Conservation (phyloP, 352 stramenopile species). For the Phytopythium mirpurense region DNA sequence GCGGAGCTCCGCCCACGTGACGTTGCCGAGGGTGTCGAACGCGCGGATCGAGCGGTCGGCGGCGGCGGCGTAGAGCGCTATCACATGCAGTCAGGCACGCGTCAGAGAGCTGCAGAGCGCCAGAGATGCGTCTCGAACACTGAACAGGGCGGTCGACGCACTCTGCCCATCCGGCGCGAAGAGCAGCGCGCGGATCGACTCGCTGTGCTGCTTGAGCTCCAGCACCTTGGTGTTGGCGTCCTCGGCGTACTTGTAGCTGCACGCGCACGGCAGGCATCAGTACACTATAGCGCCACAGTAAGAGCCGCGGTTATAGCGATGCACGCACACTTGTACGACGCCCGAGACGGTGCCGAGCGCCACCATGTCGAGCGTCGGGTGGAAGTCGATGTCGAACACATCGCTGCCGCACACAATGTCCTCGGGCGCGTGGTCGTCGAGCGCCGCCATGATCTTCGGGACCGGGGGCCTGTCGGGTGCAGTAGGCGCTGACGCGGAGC, state of each 20-base stretch:
- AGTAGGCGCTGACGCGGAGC: too few relatives aligned
- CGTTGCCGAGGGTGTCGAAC: conserved; percentile 73
- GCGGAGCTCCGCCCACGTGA: conserved; percentile 73
- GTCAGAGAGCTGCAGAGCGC: background rate
- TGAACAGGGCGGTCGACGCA: conserved; percentile 15
- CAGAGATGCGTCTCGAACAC: background rate
- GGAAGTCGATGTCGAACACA: conserved; percentile 86
- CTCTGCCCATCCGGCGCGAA: conserved; percentile 78
- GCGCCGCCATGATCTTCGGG: conserved; percentile 40
- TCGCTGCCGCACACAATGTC: conserved; percentile 72
- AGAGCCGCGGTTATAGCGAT: too few relatives aligned
- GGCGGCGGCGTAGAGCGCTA: conserved; percentile 73
- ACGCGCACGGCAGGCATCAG: conserved; percentile 2
- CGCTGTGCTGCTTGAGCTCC: conserved; percentile 71
- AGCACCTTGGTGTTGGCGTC: conserved; percentile 64
- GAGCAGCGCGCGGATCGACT: conserved; percentile 58
- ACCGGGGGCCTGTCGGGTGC: too few relatives aligned
- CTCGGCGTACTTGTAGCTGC: conserved; percentile 78
- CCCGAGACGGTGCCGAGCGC: conserved; percentile 70
- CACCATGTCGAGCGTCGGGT: conserved; percentile 64
- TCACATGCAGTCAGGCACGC: background rate
- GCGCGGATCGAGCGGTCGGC: conserved; percentile 80
- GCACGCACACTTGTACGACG: conserved; percentile 78
- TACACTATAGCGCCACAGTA: too few relatives aligned
- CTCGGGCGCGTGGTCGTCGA: conserved; percentile 73